A percentile compares a stretch with the other conserved stretches of the same genome.
phyloP scores from a whole-genome alignment of 768 basidiomycete genomes.

The Naganishia vaughanmartiniae region DNA sequence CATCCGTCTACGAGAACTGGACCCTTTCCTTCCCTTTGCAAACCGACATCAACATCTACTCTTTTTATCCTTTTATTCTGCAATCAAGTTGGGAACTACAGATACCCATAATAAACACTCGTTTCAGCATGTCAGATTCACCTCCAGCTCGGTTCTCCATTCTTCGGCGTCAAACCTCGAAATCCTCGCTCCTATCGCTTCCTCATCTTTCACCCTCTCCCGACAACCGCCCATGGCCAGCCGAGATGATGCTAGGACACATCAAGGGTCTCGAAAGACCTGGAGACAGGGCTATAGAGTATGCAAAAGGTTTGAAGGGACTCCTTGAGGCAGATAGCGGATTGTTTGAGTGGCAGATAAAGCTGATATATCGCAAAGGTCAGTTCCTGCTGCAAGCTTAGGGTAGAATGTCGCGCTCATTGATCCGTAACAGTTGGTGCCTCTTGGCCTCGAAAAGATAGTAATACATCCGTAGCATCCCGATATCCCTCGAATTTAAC shows the following conservation, averaged over 20 bases:
- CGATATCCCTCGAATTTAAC: not conserved
- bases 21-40: not conserved
- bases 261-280: conserved; percentile 43
- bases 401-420: not conserved
- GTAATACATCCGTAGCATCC: not conserved
- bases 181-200: conserved; percentile 87
- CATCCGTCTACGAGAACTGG: not conserved
- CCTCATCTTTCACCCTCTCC: conserved; percentile 44
- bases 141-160: conserved; percentile 56
- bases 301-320: conserved; percentile 47
- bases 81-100: not conserved
- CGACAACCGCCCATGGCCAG: conserved; percentile 43
- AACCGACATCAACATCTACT: conserved; percentile 17
- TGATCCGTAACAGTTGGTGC: not conserved
- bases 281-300: conserved; percentile 47
- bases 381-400: conserved; percentile 20
- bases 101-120: not conserved
- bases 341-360: conserved; percentile 43
- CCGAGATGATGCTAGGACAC: conserved; percentile 48
- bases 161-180: conserved; percentile 58
- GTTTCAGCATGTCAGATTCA: not conserved
- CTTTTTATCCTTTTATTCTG: not conserved
- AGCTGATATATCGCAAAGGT: conserved; percentile 34
- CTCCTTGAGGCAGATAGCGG: conserved; percentile 44
- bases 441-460: conserved; percentile 2